These are phyloP conservation scores for Elymus sibiricus DNA, from an alignment of 176 grass and related monocot genomes.

Conservation along the genomic window DNA sequence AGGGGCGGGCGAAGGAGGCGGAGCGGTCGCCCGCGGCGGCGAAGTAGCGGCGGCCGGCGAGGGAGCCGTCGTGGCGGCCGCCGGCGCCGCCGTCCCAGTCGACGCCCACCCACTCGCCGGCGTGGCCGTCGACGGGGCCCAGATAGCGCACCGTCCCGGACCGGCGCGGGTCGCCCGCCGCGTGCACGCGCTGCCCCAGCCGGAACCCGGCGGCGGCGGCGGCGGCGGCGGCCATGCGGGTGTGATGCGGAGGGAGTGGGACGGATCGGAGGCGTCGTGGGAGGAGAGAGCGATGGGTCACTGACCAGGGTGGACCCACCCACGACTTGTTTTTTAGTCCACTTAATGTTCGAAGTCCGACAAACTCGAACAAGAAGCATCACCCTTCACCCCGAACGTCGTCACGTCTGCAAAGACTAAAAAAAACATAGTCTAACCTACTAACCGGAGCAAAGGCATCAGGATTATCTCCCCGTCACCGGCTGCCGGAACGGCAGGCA, in stretches of 20 bases:
- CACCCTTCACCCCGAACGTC: too few relatives aligned
- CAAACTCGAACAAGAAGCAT: too few relatives aligned
- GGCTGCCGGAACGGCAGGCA: too few relatives aligned
- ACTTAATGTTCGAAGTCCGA: too few relatives aligned
- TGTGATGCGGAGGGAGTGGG: not conserved
- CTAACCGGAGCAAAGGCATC: too few relatives aligned
- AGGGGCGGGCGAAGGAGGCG: conserved; percentile 70
- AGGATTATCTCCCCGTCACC: too few relatives aligned
- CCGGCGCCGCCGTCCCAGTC: conserved; percentile 82
- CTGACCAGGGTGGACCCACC: not conserved
- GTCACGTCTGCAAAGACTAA: too few relatives aligned
- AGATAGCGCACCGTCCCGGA: conserved; percentile 72
- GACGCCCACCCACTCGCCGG: conserved; percentile 73
- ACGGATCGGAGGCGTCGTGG: not conserved
- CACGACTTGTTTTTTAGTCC: not conserved
- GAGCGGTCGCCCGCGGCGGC: conserved; percentile 40
- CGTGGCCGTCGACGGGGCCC: conserved; percentile 50
- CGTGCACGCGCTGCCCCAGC: conserved; percentile 70
- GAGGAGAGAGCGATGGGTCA: not conserved
- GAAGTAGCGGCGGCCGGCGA: conserved; percentile 63
- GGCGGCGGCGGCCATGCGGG: not conserved
- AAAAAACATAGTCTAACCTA: too few relatives aligned
- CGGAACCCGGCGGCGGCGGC: conserved; percentile 31
- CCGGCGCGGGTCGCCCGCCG: conserved; percentile 51
- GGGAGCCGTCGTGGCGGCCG: conserved; percentile 68